Percentiles rank a stretch among this genome's conserved stretches.
phyloP scores from a whole-genome alignment of 352 stramenopile genomes.

The Phytophthora sp. region DNA sequence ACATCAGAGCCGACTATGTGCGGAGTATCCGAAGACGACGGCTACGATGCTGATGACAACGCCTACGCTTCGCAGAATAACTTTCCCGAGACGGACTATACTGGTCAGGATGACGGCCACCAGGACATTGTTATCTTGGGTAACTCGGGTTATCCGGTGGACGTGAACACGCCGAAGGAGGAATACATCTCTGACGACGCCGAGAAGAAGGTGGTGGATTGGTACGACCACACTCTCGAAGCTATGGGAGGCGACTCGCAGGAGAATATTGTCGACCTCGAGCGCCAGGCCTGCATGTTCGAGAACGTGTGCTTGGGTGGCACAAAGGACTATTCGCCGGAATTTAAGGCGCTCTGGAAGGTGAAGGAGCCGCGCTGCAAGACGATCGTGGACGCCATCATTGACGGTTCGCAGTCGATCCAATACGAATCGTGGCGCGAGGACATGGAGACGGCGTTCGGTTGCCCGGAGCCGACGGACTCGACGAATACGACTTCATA shows the following conservation, averaged over 20 bases:
- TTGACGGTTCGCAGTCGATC: slow-evolving; percentile 40
- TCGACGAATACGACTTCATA: slow-evolving; percentile 13
- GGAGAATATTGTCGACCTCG: slow-evolving; percentile 55
- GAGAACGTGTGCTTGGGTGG: slow-evolving; percentile 61
- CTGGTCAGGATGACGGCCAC: slow-evolving; percentile 29
- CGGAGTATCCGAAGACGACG: slow-evolving; percentile 13
- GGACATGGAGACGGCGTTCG: slow-evolving; percentile 45
- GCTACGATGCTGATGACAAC: slow-evolving; percentile 8
- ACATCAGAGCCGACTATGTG: slow-evolving; percentile 22
- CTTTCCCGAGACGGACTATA: slow-evolving; percentile 30
- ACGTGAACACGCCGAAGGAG: slow-evolving; percentile 16
- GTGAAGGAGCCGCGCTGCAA: slow-evolving; percentile 51
- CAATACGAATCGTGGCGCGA: slow-evolving; percentile 44
- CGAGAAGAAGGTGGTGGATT: slow-evolving; percentile 46
- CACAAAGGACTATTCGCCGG: slow-evolving; percentile 46
- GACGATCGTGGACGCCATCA: slow-evolving; percentile 51
- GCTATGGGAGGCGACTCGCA: slow-evolving; percentile 39
- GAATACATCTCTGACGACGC: slow-evolving; percentile 36
- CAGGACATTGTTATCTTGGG: slow-evolving; percentile 26
- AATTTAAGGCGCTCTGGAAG: slow-evolving; percentile 58
- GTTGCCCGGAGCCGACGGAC: slow-evolving; percentile 41
- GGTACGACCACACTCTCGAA: slow-evolving; percentile 51
- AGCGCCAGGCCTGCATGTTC: slow-evolving; percentile 64
- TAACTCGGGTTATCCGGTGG: slow-evolving; percentile 14
- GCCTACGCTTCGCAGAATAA: slow-evolving; percentile 34